Evolutionary conservation across 116 monocot species (phyloP), one percentile per base, ranked within the genome.

Genomic region (Iris pallida): DNA sequence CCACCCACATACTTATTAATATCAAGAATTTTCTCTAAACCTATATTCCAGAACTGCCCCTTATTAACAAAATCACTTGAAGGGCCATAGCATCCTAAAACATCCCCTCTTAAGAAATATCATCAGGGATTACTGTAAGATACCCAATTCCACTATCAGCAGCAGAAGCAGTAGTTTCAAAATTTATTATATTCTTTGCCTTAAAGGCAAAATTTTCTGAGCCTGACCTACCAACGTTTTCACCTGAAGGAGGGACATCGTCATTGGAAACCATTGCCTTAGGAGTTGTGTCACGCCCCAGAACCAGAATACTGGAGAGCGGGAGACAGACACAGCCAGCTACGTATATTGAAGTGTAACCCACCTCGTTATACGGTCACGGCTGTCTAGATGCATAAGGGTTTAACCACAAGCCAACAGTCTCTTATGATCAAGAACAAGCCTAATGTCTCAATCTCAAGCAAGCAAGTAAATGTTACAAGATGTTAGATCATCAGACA

Each of bases 11-110:
- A 65, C 52, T 75, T 55, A 17, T 72, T 71, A 51, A 72, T 74
- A 45, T 68, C 69, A 53, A 87, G 53, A 46, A 45, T 65, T 55
- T 69, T 82, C 14, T 69, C 73, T 5, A 55, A n/a, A 63, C n/a
- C 80, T 2, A 47, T 19, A 18, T 70, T 43, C 73, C 79, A 79
- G 45, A 69, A 13, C 30, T 64, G 69, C 7, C 59, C 54, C 19
- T 62, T n/a, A 18, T 16, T 44, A 13, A 13, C 54, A 18, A 16
- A 18, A 20, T 72, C 68, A 20, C 6, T 55, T 42, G 57, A 58
- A 42, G 8, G 5, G 41, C 18, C 64, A 57, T 19, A 16, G 71
- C 14, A 47, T 54, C 58, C 2, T 57, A 40, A 58, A 69, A 63
- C 67, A 63, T 4, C 15, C 18, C 15, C 49, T 47, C 70, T 15